phyloP scores from a whole-genome alignment of 306 rosid species.

The Begonia loranthoides region DNA sequence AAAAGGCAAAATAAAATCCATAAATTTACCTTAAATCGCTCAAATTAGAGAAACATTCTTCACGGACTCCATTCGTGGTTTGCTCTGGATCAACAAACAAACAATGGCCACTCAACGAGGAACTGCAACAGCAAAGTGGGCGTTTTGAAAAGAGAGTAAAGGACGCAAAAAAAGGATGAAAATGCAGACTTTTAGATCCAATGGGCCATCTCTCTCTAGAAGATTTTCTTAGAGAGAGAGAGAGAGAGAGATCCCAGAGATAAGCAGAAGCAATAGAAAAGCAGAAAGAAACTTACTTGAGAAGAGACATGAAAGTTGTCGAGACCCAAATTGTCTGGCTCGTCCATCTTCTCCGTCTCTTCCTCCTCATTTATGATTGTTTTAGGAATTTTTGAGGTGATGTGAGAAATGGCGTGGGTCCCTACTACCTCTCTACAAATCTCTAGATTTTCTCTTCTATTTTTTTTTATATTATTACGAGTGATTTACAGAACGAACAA shows the following conservation, averaged over 20 bases:
- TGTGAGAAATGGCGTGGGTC: background rate
- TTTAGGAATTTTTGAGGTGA: background rate
- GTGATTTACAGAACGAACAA: no score
- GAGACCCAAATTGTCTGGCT: background rate
- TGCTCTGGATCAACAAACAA: background rate
- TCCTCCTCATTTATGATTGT: background rate
- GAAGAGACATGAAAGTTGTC: background rate
- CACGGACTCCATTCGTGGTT: no score
- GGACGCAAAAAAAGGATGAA: background rate
- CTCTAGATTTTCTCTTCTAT: background rate
- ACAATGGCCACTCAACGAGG: background rate
- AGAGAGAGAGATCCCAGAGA: slow-evolving; percentile 1
- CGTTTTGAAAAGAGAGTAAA: background rate
- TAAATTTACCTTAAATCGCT: no score
- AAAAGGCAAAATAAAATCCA: no score
- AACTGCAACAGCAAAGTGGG: background rate
- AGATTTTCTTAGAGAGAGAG: slow-evolving; percentile 1
- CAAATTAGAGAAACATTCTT: no score
- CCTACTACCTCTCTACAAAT: background rate
- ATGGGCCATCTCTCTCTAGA: background rate
- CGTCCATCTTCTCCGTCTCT: background rate
- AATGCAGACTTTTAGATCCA: background rate
- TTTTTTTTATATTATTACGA: background rate
- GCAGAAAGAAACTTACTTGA: background rate
- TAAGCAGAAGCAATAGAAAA: background rate